Base-by-base conservation (phyloP, 257 asterid species). In the Capsicum rhomboideum region DNA sequence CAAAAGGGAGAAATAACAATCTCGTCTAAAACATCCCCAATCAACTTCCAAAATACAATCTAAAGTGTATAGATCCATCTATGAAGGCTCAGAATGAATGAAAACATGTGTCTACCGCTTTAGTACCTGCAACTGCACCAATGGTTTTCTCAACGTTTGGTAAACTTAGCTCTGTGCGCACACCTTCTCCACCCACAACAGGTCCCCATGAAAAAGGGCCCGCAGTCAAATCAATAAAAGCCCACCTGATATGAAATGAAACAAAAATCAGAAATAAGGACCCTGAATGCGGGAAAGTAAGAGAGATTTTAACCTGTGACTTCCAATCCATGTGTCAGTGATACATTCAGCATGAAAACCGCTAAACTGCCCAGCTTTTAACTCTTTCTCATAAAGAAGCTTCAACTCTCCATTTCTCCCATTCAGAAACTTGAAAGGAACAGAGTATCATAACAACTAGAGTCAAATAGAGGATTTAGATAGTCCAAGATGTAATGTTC, bases 151-250 rank as follows among this genome's bases (percentile, higher is more conserved):
- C 98, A 83, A 97, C 97, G 88, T 91, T 93, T 79, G 99, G 99
- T 80, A 97, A 91, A 89, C 97, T 95, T 84, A 93, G 91, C 87
- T 92, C 98, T 42, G 97, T 95, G 64, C 99, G 98, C 31, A 97
- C 99, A 83, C 99, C 99, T 92, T 96, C 98, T 85, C 99, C 98
- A 69, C 98, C 99, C 10, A 97, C 99, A 29, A 98, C 95, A 89
- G 99, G 98, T 40, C 99, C 99, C 99, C 99, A 97, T 21, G 97
- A 88, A 86, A 97, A 97, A 89, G 99, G 97, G 58, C 99, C 98
- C 1, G 98, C 98, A 81, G 93, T 90, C 91, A 97, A 92, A 90
- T 97, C 99, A 37, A 95, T 87, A 83, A 97, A 93, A 10, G 98
- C 99, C 99, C 99, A 97, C 94, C 99, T 97, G 87, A 86, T 85